Evolutionary conservation across 2,329 filamentous ascomycete species (phyloP), one percentile per base, ranked within the genome.

Genomic region (Fusarium nanum): DNA sequence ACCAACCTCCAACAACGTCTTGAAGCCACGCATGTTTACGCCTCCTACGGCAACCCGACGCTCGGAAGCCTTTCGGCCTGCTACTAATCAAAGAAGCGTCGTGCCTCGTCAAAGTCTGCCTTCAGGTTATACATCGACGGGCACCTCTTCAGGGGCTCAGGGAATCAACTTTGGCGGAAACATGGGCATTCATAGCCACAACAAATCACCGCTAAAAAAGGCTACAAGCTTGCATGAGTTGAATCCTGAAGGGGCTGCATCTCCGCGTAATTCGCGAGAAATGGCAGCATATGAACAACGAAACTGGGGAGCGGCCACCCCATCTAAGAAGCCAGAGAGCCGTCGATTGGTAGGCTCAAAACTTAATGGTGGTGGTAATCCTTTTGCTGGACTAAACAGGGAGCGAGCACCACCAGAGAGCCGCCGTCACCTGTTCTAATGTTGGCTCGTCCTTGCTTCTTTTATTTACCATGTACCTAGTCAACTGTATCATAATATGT

Each of bases 131-230:
- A 71, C 72, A 18, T 77, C 79, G 6, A 70, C 74, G 5, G 72
- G 75, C 22, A 75, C 75, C 11, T 72, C 77, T 16, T 74, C 72
- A 20, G 60, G 74, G 7, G 72, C 68, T 50, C 60, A 76, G 3
- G 77, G 67, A 10, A 56, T 73, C 7, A 78, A 75, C 62, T 83
- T 82, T 76, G 93, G 93, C 18, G 93, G 94, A 4, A 95, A 87
- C 76, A 83, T 97, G 52, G 94, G 94, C 16, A 86, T 97, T 2
- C 94, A 90, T 78, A 91, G 87, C 8, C 93, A 97, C 78, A 89
- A 90, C 8, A 92, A 91, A 42, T 97, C 93, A 13, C 95, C 95
- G 0, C 80, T 98, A 14, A 91, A 93, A 74, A 97, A 97, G 78
- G 86, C 92, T 3, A 83, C 83, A 16, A 89, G 89, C 84, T 73